phyloP scores from a whole-genome alignment of 495 filamentous ascomycete genomes.

The Emericellopsis terricola region DNA sequence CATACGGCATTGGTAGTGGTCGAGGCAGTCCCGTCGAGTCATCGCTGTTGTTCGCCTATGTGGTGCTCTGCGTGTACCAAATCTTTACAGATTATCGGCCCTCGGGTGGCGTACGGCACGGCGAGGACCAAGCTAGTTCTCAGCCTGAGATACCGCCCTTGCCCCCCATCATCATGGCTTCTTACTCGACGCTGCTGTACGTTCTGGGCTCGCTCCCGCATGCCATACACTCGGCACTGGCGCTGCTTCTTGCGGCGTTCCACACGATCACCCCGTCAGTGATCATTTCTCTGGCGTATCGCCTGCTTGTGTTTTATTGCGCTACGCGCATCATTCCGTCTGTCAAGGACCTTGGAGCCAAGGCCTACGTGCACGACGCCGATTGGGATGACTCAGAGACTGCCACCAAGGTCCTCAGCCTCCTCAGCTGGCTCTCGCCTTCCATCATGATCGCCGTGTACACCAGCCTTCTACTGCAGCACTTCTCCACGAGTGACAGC shows the following conservation, averaged over 20 bases:
- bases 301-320: slow-evolving; percentile 84
- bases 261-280: slow-evolving; percentile 89
- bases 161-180: slow-evolving; percentile 96
- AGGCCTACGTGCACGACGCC: slow-evolving; percentile 65
- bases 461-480: slow-evolving; percentile 90
- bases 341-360: slow-evolving; percentile 67
- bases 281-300: slow-evolving; percentile 82
- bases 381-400: slow-evolving; percentile 71
- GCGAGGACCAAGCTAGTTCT: slow-evolving; percentile 21
- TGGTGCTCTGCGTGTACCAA: slow-evolving; percentile 94
- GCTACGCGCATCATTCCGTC: slow-evolving; percentile 93
- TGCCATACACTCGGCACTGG: slow-evolving; percentile 67
- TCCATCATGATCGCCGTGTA: slow-evolving; percentile 88
- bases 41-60: slow-evolving; percentile 88
- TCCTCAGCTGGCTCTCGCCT: slow-evolving; percentile 83
- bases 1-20: slow-evolving; percentile 86
- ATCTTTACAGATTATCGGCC: slow-evolving; percentile 97
- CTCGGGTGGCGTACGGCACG: slow-evolving; percentile 39
- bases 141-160: slow-evolving; percentile 82
- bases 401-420: slow-evolving; percentile 55
- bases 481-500: slow-evolving; percentile 54
- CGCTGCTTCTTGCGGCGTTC: slow-evolving; percentile 74
- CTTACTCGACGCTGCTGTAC: slow-evolving; percentile 77
- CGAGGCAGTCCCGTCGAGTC: slow-evolving; percentile 92
- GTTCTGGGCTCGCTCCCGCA: slow-evolving; percentile 67